Percentiles rank a stretch among this genome's conserved stretches.
These are phyloP conservation scores for Ceratocystis destructans DNA, from an alignment of 2,329 filamentous ascomycete species.

Conservation along the genomic window DNA sequence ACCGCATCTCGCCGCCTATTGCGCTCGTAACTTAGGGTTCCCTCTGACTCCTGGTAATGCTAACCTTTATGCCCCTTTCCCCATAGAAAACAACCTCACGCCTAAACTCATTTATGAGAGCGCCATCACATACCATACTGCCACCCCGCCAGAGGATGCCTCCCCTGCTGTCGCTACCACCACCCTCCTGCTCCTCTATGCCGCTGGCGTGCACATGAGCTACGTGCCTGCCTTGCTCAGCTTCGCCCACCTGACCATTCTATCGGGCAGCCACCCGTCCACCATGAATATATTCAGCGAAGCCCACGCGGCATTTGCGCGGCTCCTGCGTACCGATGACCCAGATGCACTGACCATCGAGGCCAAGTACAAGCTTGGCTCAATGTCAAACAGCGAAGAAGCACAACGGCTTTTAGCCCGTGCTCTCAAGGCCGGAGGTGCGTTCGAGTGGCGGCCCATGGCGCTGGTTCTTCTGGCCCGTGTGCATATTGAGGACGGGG, in stretches of 20 bases:
- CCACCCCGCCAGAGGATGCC: background rate
- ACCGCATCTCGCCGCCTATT: background rate
- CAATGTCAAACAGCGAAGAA: background rate
- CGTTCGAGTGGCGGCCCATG: slow-evolving; percentile 19
- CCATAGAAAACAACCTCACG: background rate
- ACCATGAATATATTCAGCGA: slow-evolving; percentile 10
- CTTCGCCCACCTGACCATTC: slow-evolving; percentile 11
- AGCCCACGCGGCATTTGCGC: background rate
- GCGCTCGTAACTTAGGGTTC: background rate
- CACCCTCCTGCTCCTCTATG: slow-evolving; percentile 25
- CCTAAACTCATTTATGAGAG: slow-evolving; percentile 9
- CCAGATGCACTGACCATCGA: slow-evolving; percentile 28
- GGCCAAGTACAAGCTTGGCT: slow-evolving; percentile 19
- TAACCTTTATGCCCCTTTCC: background rate
- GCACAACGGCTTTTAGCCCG: slow-evolving; percentile 13
- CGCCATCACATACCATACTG: slow-evolving; percentile 9
- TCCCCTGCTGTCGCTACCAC: slow-evolving; percentile 20
- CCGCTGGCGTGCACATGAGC: slow-evolving; percentile 24
- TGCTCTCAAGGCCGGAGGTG: slow-evolving; percentile 1
- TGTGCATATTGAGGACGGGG: background rate
- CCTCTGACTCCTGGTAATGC: background rate
- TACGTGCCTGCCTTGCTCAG: slow-evolving; percentile 9
- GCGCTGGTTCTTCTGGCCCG: slow-evolving; percentile 1
- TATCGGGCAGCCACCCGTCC: slow-evolving; percentile 25
- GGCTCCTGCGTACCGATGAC: slow-evolving; percentile 22